Evolutionary conservation across 352 stramenopile species (phyloP).

Genomic region (Albugo laibachii): DNA sequence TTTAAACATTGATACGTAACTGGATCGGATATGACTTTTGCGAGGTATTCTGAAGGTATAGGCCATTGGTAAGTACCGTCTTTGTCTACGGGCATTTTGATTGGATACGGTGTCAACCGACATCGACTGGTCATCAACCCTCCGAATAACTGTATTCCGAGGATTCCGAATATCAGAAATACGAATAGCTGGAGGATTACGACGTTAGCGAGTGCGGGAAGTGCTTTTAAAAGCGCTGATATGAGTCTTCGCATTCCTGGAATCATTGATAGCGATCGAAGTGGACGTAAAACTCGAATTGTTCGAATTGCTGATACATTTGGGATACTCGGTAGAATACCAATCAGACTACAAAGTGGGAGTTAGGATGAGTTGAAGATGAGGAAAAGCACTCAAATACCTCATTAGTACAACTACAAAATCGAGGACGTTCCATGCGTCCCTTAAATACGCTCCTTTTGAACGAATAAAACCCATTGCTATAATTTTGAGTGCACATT

Average conservation of each 20-base stretch:
- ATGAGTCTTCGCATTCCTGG: slow-evolving; percentile 66
- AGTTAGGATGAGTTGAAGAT: slow-evolving; percentile 1
- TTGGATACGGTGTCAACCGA: slow-evolving; percentile 49
- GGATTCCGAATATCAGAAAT: slow-evolving; percentile 82
- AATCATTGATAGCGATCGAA: slow-evolving; percentile 79
- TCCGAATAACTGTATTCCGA: slow-evolving; percentile 76
- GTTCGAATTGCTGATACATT: slow-evolving; percentile 70
- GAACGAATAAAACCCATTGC: slow-evolving; percentile 51
- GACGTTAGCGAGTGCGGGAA: slow-evolving; percentile 78
- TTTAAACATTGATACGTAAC: slow-evolving; percentile 13
- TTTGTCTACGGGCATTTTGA: slow-evolving; percentile 21
- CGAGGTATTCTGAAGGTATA: slow-evolving; percentile 22
- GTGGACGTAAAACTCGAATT: slow-evolving; percentile 73
- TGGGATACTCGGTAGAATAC: slow-evolving; percentile 31
- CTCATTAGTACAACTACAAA: slow-evolving; percentile 82
- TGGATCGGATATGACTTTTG: slow-evolving; percentile 17
- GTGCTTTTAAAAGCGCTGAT: slow-evolving; percentile 55
- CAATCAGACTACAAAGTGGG: slow-evolving; percentile 17
- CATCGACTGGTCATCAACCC: slow-evolving; percentile 68
- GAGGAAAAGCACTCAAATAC: slow-evolving; percentile 53
- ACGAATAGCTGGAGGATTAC: slow-evolving; percentile 80
- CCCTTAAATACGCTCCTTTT: slow-evolving; percentile 48
- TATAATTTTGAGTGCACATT: slow-evolving; percentile 83
- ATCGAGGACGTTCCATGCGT: slow-evolving; percentile 84
- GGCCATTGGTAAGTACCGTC: slow-evolving; percentile 18